phyloP scores from a whole-genome alignment of 2,329 filamentous ascomycete species.

The Botryotinia convoluta region DNA sequence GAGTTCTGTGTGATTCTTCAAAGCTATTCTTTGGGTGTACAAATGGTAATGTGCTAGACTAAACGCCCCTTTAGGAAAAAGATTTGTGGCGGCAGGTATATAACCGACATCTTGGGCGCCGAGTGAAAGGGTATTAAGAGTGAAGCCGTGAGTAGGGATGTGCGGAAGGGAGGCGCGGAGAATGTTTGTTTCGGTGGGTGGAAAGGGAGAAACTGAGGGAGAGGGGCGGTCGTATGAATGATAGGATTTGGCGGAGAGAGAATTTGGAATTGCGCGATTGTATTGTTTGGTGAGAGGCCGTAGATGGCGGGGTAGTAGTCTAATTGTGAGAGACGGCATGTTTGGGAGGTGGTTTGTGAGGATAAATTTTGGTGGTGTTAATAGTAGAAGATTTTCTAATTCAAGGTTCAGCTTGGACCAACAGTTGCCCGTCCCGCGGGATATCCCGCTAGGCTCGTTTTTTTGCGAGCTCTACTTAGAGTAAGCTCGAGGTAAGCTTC shows the following conservation, averaged over 20 bases:
- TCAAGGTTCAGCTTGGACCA: slow-evolving; percentile 17
- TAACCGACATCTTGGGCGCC: slow-evolving; percentile 84
- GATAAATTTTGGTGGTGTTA: slow-evolving; percentile 20
- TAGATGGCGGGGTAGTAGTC: slow-evolving; percentile 14
- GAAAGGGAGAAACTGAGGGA: slow-evolving; percentile 62
- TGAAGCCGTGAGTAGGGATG: slow-evolving; percentile 82
- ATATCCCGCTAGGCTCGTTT: slow-evolving; percentile 6
- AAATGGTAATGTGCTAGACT: slow-evolving; percentile 79
- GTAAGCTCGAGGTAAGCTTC: not conserved
- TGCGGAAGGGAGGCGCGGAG: slow-evolving; percentile 77
- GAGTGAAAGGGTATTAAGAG: slow-evolving; percentile 65
- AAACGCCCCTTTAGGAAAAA: slow-evolving; percentile 78
- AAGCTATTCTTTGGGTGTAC: slow-evolving; percentile 59
- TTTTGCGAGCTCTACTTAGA: not conserved
- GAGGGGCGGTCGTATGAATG: slow-evolving; percentile 70
- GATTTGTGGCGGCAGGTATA: slow-evolving; percentile 78
- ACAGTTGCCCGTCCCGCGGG: slow-evolving; percentile 1
- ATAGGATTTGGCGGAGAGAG: slow-evolving; percentile 41
- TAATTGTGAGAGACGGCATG: slow-evolving; percentile 9
- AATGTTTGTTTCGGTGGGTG: slow-evolving; percentile 67
- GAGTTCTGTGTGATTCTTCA: slow-evolving; percentile 41
- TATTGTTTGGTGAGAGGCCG: slow-evolving; percentile 7
- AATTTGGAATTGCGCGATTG: not conserved
- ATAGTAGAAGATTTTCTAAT: slow-evolving; percentile 8
- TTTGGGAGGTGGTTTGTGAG: slow-evolving; percentile 15